Conservation (phyloP, 768 basidiomycete genomes). For the Naganishia antarctica region DNA sequence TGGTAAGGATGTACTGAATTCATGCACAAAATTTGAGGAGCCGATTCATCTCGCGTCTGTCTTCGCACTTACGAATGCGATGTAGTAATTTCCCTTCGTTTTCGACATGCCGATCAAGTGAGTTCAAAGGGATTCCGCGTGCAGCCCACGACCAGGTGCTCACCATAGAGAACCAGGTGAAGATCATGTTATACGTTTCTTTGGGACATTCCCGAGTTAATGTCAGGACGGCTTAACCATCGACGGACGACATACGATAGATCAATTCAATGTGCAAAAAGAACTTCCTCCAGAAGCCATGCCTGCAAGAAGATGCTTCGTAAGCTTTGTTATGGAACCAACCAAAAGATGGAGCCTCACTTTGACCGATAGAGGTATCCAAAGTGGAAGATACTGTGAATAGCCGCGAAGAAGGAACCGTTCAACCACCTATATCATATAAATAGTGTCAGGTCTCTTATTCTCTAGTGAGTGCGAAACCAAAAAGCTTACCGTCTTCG, state of each 20-base stretch:
- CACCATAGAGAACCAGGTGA: slow-evolving; percentile 77
- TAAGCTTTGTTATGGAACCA: slow-evolving; percentile 32
- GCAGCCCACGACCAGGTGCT: neutral
- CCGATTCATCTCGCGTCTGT: no score
- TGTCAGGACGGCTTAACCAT: neutral
- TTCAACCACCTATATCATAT: slow-evolving; percentile 65
- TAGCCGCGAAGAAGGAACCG: slow-evolving; percentile 94
- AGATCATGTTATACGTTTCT: slow-evolving; percentile 77
- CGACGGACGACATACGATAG: slow-evolving; percentile 55
- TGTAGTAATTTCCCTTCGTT: slow-evolving; percentile 77
- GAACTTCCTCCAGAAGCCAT: slow-evolving; percentile 73
- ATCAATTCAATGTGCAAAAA: slow-evolving; percentile 93
- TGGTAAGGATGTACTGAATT: slow-evolving; percentile 59
- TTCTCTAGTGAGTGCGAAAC: neutral
- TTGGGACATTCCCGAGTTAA: neutral
- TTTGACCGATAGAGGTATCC: slow-evolving; percentile 90
- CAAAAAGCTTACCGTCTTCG: slow-evolving; percentile 55
- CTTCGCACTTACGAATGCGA: slow-evolving; percentile 62
- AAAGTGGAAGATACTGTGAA: slow-evolving; percentile 88
- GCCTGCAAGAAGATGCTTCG: slow-evolving; percentile 46
- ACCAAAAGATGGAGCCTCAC: no score
- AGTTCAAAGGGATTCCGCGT: no score
- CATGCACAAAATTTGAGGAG: no score
- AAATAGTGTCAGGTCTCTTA: no score
- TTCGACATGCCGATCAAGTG: no score